Evolutionary conservation across 2,329 filamentous ascomycete species (phyloP), one percentile per base, ranked within the genome.

Genomic region (Thermoascus crustaceus): DNA sequence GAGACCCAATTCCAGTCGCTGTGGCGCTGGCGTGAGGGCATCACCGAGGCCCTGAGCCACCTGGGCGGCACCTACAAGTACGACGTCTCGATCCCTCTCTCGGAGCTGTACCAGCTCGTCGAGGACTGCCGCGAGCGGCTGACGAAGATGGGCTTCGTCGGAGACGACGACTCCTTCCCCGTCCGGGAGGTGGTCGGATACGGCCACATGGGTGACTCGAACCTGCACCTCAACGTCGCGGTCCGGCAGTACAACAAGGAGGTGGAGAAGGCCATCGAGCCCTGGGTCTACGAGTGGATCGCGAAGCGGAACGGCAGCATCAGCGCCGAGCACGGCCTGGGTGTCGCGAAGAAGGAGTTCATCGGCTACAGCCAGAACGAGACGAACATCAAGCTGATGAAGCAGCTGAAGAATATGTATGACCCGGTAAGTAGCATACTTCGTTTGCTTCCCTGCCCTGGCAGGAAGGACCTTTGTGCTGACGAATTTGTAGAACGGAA

Each of bases 1-100:
- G 86, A 93, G 63, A 94, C 89, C 1, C 93, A 98, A 63, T 74
- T 84, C 46, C 78, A 77, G 54, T 72, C 81, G 3, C 73, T 98
- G 34, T 98, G 91, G 91, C 73, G 76, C 40, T 96, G 88, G 78
- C 79, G 91, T 44, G 91, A 98, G 68, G 86, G 87, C 48, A 85
- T 98, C 48, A 81, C 88, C 0, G 91, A 98, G 66, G 80, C 81
- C 30, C 70, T 93, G 17, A 85, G 85, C 43, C 87, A 95, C 60
- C 86, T 83, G 64, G 93, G 91, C 39, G 91, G 88, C 29, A 88
- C 91, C 6, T 98, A 98, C 75, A 98, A 98, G 67, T 98, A 98
- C 60, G 91, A 98, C 55, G 73, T 98, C 20, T 96, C 91, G 5
- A 94, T 98, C 46, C 91, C 91, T 1, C 73, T 98, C 18, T 64